Evolutionary conservation across 345 rosid species (phyloP).

Genomic region (Cochlearia excelsa): DNA sequence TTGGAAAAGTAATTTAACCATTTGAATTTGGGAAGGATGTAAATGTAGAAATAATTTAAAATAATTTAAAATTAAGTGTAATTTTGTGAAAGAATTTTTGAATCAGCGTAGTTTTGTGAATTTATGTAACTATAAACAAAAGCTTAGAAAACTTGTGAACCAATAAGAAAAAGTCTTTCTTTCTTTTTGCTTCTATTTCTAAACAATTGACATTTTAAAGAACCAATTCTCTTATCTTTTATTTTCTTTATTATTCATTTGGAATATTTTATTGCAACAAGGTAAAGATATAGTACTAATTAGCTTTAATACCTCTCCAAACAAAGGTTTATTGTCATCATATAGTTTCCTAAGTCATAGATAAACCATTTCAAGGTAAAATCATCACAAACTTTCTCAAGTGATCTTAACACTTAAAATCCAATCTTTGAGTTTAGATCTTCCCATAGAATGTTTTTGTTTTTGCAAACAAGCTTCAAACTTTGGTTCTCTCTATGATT

Average conservation of each 20-base stretch:
- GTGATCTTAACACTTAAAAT: constrained; percentile 5
- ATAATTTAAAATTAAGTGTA: too few relatives aligned
- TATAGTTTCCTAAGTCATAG: constrained; percentile 3
- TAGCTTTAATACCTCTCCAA: constrained; percentile 12
- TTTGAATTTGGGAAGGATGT: too few relatives aligned
- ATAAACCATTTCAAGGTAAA: constrained; percentile 31
- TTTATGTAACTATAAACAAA: not conserved
- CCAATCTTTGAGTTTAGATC: not conserved
- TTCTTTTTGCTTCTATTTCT: not conserved
- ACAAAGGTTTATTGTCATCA: constrained; percentile 18
- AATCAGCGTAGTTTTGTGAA: too few relatives aligned
- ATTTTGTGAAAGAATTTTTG: too few relatives aligned
- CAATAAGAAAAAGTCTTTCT: constrained; percentile 7
- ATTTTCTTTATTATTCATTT: not conserved
- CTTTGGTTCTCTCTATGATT: constrained; percentile 20
- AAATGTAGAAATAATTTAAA: too few relatives aligned
- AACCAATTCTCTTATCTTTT: constrained; percentile 24
- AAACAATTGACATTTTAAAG: constrained; percentile 22
- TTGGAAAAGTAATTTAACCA: too few relatives aligned
- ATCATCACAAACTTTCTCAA: constrained; percentile 10
- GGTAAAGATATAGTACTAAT: constrained; percentile 13
- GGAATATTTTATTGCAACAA: constrained; percentile 25
- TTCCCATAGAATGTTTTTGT: not conserved
- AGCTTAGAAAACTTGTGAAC: not conserved
- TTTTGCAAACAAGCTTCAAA: constrained; percentile 1